Base-by-base conservation (phyloP, 1,139 yeast species). In the Candida labiduridarum region DNA sequence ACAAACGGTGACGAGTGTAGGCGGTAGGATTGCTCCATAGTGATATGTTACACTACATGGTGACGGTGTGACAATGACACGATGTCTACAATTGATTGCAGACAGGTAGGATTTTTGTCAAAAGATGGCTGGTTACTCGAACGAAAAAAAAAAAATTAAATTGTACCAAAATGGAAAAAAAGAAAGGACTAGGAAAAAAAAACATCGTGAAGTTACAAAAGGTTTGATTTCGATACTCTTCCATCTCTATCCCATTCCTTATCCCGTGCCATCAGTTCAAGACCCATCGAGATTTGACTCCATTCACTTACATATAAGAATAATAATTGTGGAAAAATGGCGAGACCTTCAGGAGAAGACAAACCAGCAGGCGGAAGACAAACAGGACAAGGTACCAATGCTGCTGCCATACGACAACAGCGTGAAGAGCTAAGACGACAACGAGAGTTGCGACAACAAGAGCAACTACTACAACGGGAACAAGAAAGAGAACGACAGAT, bases 361-460 rank as follows among this genome's bases (percentile, higher is more conserved):
- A 25, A 19, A 15, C 19, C 49, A 15, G 41, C 35, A 27, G 47
- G 44, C 15, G 45, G 45, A 48, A 35, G 54, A 56, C 11, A 30
- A 11, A 44, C 29, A 29, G 47, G 45, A 11, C 44, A 57, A 33
- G 54, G 62, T 40, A 56, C 62, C 18, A 56, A 56, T 45, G 51
- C 59, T 22, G 59, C 58, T 35, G 48, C 52, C 40, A 49, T 59
- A 40, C 53, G 62, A 46, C 59, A 64, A 34, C 60, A 59, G 46
- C 48, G 59, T 36, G 64, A 60, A 45, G 49, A 54, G 44, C 41
- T 60, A 30, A 55, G 63, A 47, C 55, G 64, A 44, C 63, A 61
- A 42, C 62, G 59, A 48, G 46, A 52, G 39, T 41, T 59, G 22
- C 54, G 61, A 44, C 58, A 63, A 41, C 61, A 27, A 15, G 41